Conservation (phyloP, 805 yeast genomes). For the Jamesozyma lodderae region DNA sequence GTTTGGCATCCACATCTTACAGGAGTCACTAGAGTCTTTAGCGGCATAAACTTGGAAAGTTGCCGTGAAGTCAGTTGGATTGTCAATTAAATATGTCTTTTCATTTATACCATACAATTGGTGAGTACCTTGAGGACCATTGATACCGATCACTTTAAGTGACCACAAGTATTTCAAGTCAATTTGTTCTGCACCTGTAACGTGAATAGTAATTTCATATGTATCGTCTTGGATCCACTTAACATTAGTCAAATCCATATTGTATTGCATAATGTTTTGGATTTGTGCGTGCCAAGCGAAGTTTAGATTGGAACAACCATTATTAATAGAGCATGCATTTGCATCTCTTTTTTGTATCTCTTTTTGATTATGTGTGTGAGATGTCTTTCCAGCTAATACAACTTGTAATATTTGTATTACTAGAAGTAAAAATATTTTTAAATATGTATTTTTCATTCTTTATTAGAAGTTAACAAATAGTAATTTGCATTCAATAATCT, state of each 20-base stretch:
- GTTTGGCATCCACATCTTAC: conserved; percentile 15
- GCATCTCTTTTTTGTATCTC: too few relatives aligned
- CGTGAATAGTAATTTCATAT: conserved; percentile 16
- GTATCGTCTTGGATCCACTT: conserved; percentile 7
- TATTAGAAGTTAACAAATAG: too few relatives aligned
- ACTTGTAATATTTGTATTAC: too few relatives aligned
- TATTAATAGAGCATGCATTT: too few relatives aligned
- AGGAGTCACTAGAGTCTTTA: neutral
- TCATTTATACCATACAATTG: conserved; percentile 15
- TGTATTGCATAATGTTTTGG: conserved; percentile 8
- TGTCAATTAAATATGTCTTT: conserved; percentile 5
- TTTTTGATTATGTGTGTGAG: too few relatives aligned
- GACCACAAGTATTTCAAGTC: conserved; percentile 12
- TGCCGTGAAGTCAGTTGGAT: conserved; percentile 17
- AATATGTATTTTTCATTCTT: too few relatives aligned
- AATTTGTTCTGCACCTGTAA: conserved; percentile 10
- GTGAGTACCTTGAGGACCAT: conserved; percentile 12
- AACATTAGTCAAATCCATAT: conserved; percentile 10
- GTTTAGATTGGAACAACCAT: too few relatives aligned
- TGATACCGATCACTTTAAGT: conserved; percentile 11
- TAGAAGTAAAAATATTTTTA: too few relatives aligned
- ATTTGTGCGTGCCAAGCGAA: conserved; percentile 8
- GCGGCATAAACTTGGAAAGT: conserved; percentile 14
- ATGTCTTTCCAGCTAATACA: too few relatives aligned
- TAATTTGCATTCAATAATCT: too few relatives aligned